Evolutionary conservation across 1,284 basidiomycete genomes (phyloP).

Genomic region (Boletellus sp.): DNA sequence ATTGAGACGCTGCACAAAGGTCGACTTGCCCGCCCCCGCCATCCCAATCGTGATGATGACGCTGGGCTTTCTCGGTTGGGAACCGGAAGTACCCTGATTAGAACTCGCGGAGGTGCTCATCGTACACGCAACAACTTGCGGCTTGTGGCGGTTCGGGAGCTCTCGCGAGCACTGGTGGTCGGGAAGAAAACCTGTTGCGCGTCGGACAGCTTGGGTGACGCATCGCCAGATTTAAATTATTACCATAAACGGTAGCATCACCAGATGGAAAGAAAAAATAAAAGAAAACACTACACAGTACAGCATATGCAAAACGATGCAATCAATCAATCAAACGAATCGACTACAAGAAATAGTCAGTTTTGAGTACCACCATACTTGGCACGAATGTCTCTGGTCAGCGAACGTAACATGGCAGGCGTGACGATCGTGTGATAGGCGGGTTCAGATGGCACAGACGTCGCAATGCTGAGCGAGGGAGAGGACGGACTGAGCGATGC

Average conservation of each 20-base stretch:
- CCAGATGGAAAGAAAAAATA: neutral
- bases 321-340: conserved; percentile 1
- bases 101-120: conserved; percentile 16
- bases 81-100: conserved; percentile 1
- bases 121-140: neutral
- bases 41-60: conserved; percentile 90
- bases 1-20: conserved; percentile 92
- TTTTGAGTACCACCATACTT: conserved; percentile 37
- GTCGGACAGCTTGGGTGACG: neutral
- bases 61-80: conserved; percentile 55
- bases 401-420: conserved; percentile 63
- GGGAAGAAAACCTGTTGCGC: neutral
- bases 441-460: conserved; percentile 33
- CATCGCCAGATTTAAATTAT: neutral
- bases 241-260: conserved; percentile 19
- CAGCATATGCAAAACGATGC: neutral
- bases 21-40: conserved; percentile 96
- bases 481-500: conserved; percentile 29
- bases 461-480: conserved; percentile 36
- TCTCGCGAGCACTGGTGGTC: conserved; percentile 10
- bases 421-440: conserved; percentile 44
- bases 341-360: conserved; percentile 7
- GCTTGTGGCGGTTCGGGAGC: neutral
- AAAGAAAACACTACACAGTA: neutral
- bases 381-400: conserved; percentile 59